These are phyloP conservation scores for Croton laevigatus DNA, from an alignment of 441 rosid genomes.

Conservation along the genomic window DNA sequence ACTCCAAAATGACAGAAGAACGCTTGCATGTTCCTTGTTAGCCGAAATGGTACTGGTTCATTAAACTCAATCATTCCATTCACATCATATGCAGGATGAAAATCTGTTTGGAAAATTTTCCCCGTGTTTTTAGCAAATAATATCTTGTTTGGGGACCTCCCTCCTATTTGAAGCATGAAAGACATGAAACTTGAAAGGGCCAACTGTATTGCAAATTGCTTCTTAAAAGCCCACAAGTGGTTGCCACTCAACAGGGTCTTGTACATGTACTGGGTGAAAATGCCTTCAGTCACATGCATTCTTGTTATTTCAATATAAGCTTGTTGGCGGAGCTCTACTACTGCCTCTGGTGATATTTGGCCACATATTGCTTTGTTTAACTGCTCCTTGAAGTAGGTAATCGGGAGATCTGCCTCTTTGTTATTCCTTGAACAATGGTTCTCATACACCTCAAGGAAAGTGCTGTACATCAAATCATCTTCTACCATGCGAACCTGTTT, in stretches of 20 bases:
- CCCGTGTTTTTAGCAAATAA: constrained; percentile 95
- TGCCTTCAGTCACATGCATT: constrained; percentile 60
- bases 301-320: constrained; percentile 84
- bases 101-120: constrained; percentile 93
- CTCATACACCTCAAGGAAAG: constrained; percentile 98
- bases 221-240: constrained; percentile 97
- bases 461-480: constrained; percentile 95
- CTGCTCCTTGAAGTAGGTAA: constrained; percentile 90
- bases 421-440: constrained; percentile 91
- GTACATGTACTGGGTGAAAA: constrained; percentile 96
- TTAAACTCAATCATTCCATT: constrained; percentile 88
- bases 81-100: constrained; percentile 92
- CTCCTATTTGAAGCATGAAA: constrained; percentile 91
- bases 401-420: constrained; percentile 87
- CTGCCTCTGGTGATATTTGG: constrained; percentile 81
- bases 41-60: constrained; percentile 95
- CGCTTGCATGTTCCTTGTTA: constrained; percentile 92
- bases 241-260: constrained; percentile 76
- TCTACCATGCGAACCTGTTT: constrained; percentile 97
- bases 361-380: constrained; percentile 90
- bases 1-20: constrained; percentile 95
- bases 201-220: constrained; percentile 92
- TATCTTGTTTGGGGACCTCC: constrained; percentile 98
- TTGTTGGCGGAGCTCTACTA: constrained; percentile 90
- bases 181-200: constrained; percentile 98